These are phyloP conservation scores for Thalassiosira hispida DNA, from an alignment of 352 stramenopile species.

Conservation along the genomic window DNA sequence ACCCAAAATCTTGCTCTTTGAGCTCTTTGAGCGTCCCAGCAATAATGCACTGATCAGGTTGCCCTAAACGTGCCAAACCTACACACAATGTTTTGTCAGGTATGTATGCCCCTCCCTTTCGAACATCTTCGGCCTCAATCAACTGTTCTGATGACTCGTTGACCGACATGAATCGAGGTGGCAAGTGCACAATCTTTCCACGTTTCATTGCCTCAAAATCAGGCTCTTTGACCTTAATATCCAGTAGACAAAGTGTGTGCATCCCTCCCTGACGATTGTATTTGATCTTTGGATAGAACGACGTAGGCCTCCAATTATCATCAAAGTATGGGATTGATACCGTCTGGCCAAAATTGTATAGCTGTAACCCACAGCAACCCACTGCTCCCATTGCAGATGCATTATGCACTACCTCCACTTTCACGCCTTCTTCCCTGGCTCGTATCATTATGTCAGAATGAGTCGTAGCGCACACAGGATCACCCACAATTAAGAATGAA, in stretches of 20 bases:
- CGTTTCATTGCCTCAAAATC: slow-evolving; percentile 97
- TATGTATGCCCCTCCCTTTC: slow-evolving; percentile 65
- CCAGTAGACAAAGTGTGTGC: slow-evolving; percentile 97
- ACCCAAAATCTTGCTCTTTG: slow-evolving; percentile 92
- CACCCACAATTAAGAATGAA: slow-evolving; percentile 97
- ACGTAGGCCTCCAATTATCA: slow-evolving; percentile 94
- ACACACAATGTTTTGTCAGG: slow-evolving; percentile 89
- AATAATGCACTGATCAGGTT: slow-evolving; percentile 91
- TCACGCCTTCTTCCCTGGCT: slow-evolving; percentile 91
- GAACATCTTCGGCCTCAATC: slow-evolving; percentile 89
- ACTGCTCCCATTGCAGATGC: slow-evolving; percentile 97
- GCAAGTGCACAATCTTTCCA: slow-evolving; percentile 91
- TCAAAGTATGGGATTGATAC: slow-evolving; percentile 98
- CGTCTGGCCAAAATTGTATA: slow-evolving; percentile 99
- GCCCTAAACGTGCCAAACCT: slow-evolving; percentile 94
- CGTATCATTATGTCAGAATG: slow-evolving; percentile 98
- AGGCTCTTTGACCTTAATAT: slow-evolving; percentile 99
- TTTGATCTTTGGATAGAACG: slow-evolving; percentile 98
- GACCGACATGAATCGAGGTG: slow-evolving; percentile 97
- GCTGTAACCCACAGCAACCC: slow-evolving; percentile 93
- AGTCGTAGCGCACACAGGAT: slow-evolving; percentile 97
- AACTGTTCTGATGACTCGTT: slow-evolving; percentile 95
- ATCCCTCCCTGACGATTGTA: slow-evolving; percentile 96
- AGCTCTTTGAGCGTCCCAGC: slow-evolving; percentile 95
- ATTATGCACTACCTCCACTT: slow-evolving; percentile 98